Evolutionary conservation across 1,139 yeast genomes (phyloP), one percentile per base, ranked within the genome.

Genomic region (Suhomyces bokatorum): DNA sequence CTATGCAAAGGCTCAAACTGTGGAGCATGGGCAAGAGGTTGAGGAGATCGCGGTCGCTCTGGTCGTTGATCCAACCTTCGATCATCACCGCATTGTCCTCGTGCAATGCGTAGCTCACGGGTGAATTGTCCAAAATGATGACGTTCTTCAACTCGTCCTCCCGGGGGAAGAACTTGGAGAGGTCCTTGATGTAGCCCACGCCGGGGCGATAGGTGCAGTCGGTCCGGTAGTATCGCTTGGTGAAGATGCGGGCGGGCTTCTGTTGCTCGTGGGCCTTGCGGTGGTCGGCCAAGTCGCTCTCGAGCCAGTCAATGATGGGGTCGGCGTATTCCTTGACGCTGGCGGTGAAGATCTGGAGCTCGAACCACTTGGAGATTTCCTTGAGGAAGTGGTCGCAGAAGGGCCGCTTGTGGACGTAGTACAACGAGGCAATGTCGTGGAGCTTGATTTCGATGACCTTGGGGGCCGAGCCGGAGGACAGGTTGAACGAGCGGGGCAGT

Each of bases 51-150:
- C 84, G 75, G 61, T 93, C 99, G 37, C 85, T 80, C 16, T 95
- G 96, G 65, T 93, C 99, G 58, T 88, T 89, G 51, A 93, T 89
- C 99, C 99, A 93, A 36, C 99, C 98, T 65, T 91, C 97, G 16
- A 93, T 89, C 69, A 86, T 83, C 31, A 93, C 83, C 1, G 97
- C 99, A 60, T 93, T 93, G 54, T 84, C 83, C 51, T 83, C 88
- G 60, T 93, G 93, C 61, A 81, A 67, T 11, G 90, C 85, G 63
- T 88, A 93, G 59, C 95, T 85, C 10, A 89, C 77, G 1, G 98
- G 98, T 7, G 97, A 89, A 66, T 93, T 93, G 67, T 93, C 99
- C 44, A 93, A 76, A 37, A 93, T 86, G 47, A 91, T 72, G 29
- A 89, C 81, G 56, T 84, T 85, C 48, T 85, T 80, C 46, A 89